Evolutionary conservation across 352 stramenopile genomes (phyloP), one percentile per base, ranked within the genome.

Genomic region (Phytophthora pseudosyringae): DNA sequence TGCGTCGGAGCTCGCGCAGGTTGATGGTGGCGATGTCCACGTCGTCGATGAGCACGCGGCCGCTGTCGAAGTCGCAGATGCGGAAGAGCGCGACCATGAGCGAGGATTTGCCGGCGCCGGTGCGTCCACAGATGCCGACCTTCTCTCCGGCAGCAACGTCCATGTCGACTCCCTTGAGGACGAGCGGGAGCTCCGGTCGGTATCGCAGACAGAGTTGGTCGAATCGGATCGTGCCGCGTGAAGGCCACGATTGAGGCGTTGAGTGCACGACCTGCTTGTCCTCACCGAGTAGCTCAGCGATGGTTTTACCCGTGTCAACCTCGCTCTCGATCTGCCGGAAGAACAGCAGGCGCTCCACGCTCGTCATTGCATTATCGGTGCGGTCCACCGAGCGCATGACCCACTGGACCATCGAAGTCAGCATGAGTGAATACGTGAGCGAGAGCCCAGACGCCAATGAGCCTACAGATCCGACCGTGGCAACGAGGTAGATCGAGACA

Each of bases 401-500:
- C 45, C 48, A 67, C 31, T 76, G 69, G 48, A 60, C 72, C 80
- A 64, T 88, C 80, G 40, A 86, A 81, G 54, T 75, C 1, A 83
- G 57, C 68, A 81, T 76, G 11, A 78, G 50, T 13, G 71, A 69
- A 43, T 83, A 85, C 21, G 78, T 83, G 25, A 81, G 56, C 28
- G 74, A 71, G 8, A 78, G 64, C 2, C 74, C 74, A 4, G 74
- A 73, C 0, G 65, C 64, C 21, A 76, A 51, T 0, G 74, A 61
- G 0, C 66, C 72, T 18, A 84, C 58, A 3, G 40, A 32, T 6
- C 70, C 73, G 39, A 71, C 74, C 2, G 73, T 73, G 3, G 88
- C 62, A 0, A 98, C 89, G 8, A 94, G 62, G 39, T 97, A 97
- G 6, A 98, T 59, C 38, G 91, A 85, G 9, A 97, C 83, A 21